Evolutionary conservation across 192 early-diverging fungal genomes (phyloP).

Genomic region (Phycomyces nitens): DNA sequence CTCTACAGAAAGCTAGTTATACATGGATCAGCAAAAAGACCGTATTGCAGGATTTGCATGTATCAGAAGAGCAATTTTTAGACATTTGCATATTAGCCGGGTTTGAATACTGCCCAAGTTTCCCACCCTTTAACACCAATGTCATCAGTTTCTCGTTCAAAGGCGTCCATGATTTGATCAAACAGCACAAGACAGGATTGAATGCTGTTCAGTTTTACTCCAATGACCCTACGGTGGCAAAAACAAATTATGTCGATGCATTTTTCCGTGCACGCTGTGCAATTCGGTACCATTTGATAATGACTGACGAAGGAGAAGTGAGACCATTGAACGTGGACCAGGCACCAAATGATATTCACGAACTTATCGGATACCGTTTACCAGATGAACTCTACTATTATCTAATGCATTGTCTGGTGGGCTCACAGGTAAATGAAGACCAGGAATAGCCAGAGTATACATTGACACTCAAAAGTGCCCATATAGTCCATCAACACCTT

Average conservation of each 20-base stretch:
- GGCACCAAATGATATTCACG: slow-evolving; percentile 77
- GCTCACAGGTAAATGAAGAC: slow-evolving; percentile 41
- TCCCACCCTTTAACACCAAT: slow-evolving; percentile 57
- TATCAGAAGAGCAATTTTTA: slow-evolving; percentile 67
- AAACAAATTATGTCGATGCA: slow-evolving; percentile 64
- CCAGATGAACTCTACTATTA: slow-evolving; percentile 69
- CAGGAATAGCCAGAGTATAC: background rate
- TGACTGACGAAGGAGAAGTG: slow-evolving; percentile 66
- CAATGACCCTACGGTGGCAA: slow-evolving; percentile 50
- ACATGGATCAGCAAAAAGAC: slow-evolving; percentile 59
- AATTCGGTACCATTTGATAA: slow-evolving; percentile 67
- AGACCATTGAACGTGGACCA: slow-evolving; percentile 58
- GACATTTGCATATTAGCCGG: slow-evolving; percentile 81
- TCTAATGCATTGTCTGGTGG: slow-evolving; percentile 61
- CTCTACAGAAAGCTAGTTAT: slow-evolving; percentile 55
- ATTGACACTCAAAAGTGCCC: too few species aligned
- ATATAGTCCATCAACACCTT: slow-evolving; percentile 58
- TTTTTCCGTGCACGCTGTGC: slow-evolving; percentile 71
- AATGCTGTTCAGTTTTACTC: slow-evolving; percentile 64
- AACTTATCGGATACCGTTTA: slow-evolving; percentile 75
- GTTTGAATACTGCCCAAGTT: slow-evolving; percentile 69
- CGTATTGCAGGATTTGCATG: slow-evolving; percentile 53
- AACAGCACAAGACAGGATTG: slow-evolving; percentile 69
- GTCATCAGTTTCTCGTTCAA: slow-evolving; percentile 64
- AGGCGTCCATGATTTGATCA: slow-evolving; percentile 56